Evolutionary conservation across 352 stramenopile species (phyloP), one percentile per base, ranked within the genome.

Genomic region (Globisporangium spiculum): DNA sequence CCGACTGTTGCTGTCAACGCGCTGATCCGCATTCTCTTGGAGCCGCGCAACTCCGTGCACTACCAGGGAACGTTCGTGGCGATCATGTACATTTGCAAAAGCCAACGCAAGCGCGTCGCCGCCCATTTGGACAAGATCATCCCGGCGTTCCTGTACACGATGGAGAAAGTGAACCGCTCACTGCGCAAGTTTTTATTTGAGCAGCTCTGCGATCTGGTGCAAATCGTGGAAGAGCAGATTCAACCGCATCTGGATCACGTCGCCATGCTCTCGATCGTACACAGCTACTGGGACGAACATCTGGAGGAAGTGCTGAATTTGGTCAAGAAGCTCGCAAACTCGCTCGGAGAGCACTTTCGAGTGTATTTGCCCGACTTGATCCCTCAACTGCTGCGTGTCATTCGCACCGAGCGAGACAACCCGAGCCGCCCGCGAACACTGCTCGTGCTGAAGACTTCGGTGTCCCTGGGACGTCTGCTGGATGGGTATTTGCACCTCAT

Each of bases 41-140:
- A 99, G 72, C 84, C 94, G 38, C 96, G 94, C 32, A 93, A 99
- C 53, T 96, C 94, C 27, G 94, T 97, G 22, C 96, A 99, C 64
- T 98, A 99, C 72, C 90, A 97, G 34, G 97, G 97, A 64, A 97
- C 98, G 4, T 98, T 99, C 68, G 97, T 99, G 59, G 96, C 97
- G 22, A 96, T 99, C 60, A 99, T 99, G 87, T 98, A 98, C 71
- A 99, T 99, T 69, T 99, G 99, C 80, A 97, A 98, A 74, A 96
- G 88, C 56, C 88, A 99, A 41, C 93, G 96, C 0, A 86, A 98
- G 48, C 88, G 90, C 36, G 98, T 97, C 70, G 95, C 97, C 10
- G 91, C 90, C 20, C 99, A 99, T 72, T 79, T 99, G 26, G 91
- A 97, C 63, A 93, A 97, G 53, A 98, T 99, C 75, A 96, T 99